Evolutionary conservation across 345 rosid species (phyloP), one percentile per base, ranked within the genome.

Genomic region (Isatis tinctoria): DNA sequence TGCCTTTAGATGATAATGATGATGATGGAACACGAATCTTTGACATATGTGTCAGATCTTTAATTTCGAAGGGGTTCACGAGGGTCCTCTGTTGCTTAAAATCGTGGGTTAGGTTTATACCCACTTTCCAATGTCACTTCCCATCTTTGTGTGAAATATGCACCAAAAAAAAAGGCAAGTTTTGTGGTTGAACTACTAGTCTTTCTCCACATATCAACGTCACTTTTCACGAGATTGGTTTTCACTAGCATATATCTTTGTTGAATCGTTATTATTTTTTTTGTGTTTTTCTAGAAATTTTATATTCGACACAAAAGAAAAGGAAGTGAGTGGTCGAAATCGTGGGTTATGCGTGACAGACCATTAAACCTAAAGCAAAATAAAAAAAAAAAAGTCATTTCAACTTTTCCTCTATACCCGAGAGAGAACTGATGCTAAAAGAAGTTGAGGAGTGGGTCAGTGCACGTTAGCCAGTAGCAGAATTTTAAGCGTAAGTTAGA

Each of bases 321-420:
- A 17, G 16, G 22, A 35, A 56, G 70, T 20, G 32, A 66, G 78
- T 69, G 70, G 70, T 67, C 33, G 58, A 69, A 62, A 47, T 53
- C 75, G 75, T 76, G 70, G 74, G 65, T 62, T 61, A 53, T 75
- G 74, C 70, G 74, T 75, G 79, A 75, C 79, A 75, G 64, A 69
- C 65, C 75, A 76, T 69, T 76, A 53, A 76, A 54, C 51, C 24
- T 61, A 69, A 75, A 75, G 74, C 68, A 67, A 60, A 53, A 33
- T 5, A 18, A 37, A 20, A 39, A 71, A n/a, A 18, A 37, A 20
- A 73, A 74, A 20, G 61, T 27, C 14, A 18, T 74, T 6, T 53
- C 36, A 30, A 67, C 62, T 74, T 74, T 67, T 74, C 52, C 68
- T 60, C 56, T 74, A 49, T 40, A 75, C 27, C 79, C 74, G 58